These are phyloP conservation scores for Microbotryum intermedium DNA, from an alignment of 1,284 basidiomycete genomes.

Conservation along the genomic window DNA sequence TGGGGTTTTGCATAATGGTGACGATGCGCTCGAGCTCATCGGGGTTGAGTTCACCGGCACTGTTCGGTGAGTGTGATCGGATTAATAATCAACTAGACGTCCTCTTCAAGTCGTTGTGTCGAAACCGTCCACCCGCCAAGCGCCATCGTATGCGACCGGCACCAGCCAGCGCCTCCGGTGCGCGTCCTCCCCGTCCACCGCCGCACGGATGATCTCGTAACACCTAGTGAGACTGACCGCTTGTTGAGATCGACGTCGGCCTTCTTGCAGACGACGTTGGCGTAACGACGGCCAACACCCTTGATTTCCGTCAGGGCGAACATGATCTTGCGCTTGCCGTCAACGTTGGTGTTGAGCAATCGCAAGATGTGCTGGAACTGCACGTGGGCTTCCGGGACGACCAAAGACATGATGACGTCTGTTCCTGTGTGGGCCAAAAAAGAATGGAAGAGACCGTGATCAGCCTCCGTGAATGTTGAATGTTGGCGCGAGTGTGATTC, in stretches of 20 bases:
- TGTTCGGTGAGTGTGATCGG: slow-evolving; percentile 37
- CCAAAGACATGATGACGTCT: slow-evolving; percentile 57
- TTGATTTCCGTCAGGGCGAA: slow-evolving; percentile 97
- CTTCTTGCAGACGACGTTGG: slow-evolving; percentile 99
- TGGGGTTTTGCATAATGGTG: slow-evolving; percentile 98
- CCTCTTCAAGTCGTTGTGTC: background rate
- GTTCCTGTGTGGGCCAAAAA: too few species aligned
- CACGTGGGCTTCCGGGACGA: slow-evolving; percentile 81
- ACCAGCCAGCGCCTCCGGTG: background rate
- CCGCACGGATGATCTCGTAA: background rate
- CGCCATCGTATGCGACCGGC: background rate
- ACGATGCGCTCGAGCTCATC: slow-evolving; percentile 98
- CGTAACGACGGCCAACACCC: slow-evolving; percentile 97
- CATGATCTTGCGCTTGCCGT: slow-evolving; percentile 98
- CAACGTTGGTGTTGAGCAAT: slow-evolving; percentile 99
- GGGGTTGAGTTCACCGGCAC: slow-evolving; percentile 88
- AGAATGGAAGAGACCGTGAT: too few species aligned
- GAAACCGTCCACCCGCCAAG: background rate
- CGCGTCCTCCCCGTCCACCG: background rate
- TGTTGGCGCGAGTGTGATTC: too few species aligned
- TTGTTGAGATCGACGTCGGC: slow-evolving; percentile 98
- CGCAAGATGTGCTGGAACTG: slow-evolving; percentile 87
- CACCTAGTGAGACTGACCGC: slow-evolving; percentile 58
- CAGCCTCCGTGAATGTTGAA: too few species aligned
- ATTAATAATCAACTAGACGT: background rate